A percentile compares a stretch with the other conserved stretches of the same genome.
Conservation (phyloP, 1,284 basidiomycete genomes). For the Rugosomyces carneus region DNA sequence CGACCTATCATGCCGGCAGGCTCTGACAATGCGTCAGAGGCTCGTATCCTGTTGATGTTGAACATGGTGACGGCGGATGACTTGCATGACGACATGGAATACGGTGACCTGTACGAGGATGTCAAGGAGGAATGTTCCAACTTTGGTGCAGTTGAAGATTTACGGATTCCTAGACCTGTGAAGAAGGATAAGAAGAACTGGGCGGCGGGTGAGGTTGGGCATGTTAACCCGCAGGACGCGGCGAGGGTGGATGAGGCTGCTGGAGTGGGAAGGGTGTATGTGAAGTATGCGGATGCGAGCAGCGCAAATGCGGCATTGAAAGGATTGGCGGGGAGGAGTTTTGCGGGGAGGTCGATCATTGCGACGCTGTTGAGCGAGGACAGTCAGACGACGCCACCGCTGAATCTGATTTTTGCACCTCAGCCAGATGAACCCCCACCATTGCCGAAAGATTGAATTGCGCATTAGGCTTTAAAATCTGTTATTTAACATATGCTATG, state of each 20-base stretch:
- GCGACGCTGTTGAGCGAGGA: conserved; percentile 76
- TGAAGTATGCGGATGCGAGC: conserved; percentile 66
- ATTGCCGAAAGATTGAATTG: conserved; percentile 37
- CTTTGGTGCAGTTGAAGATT: conserved; percentile 79
- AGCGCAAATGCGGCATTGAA: conserved; percentile 71
- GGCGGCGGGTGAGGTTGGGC: conserved; percentile 57
- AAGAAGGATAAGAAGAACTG: conserved; percentile 82
- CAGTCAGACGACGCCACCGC: conserved; percentile 74
- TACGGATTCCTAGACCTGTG: conserved; percentile 84
- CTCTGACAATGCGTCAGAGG: conserved; percentile 43
- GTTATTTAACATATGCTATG: too few species aligned
- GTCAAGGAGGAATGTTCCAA: conserved; percentile 88
- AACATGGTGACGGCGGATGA: conserved; percentile 99
- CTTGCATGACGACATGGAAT: conserved; percentile 87
- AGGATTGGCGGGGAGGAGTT: conserved; percentile 84
- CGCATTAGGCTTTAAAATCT: too few species aligned
- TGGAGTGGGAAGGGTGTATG: conserved; percentile 92
- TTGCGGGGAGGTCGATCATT: conserved; percentile 87
- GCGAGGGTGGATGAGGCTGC: conserved; percentile 75
- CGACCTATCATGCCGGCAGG: conserved; percentile 81
- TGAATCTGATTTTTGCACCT: conserved; percentile 73
- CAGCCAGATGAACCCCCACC: conserved; percentile 78
- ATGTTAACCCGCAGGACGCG: conserved; percentile 60
- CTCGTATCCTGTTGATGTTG: conserved; percentile 90
- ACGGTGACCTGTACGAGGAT: conserved; percentile 91